Conservation (phyloP, 2,329 filamentous ascomycete species). For the Penicillium vulpinum region DNA sequence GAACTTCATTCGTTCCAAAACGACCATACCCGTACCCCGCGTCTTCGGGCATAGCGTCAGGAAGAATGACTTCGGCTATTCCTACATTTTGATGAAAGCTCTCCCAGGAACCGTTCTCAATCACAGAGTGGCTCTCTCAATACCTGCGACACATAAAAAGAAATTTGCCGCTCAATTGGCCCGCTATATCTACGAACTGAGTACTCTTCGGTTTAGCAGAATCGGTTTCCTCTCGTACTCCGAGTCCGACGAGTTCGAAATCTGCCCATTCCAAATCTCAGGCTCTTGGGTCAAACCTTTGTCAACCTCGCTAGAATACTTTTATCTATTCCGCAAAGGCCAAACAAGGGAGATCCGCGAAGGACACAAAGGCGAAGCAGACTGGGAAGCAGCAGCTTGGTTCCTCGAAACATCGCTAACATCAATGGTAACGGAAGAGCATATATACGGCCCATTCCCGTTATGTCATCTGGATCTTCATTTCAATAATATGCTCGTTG, state of each 20-base stretch:
- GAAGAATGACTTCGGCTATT: conserved; percentile 1
- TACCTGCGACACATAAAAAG: background rate
- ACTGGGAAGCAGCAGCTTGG: background rate
- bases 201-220: background rate
- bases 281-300: background rate
- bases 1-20: background rate
- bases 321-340: background rate
- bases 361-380: background rate
- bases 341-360: background rate
- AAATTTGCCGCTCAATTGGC: conserved; percentile 1
- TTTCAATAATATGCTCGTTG: background rate
- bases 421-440: background rate
- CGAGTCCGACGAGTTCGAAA: background rate
- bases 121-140: background rate
- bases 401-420: background rate
- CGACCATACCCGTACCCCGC: conserved; percentile 1
- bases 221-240: background rate
- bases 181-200: background rate
- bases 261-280: background rate
- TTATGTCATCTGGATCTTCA: background rate
- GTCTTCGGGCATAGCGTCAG: background rate
- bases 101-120: background rate
- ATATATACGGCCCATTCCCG: background rate
- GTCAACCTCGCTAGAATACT: background rate
- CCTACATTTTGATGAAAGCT: conserved; percentile 2